These are phyloP conservation scores for thale cress (Arabidopsis thaliana) DNA, from an alignment of 345 rosid species.

Conservation along the genomic window TAIR10.1 NC_003071.7:18639001-18639500, in stretches of 20 bases:
- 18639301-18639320: neutral
- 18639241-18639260: neutral
- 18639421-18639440: neutral
- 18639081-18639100: neutral
- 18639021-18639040: conserved; percentile 81
- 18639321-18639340: conserved; percentile 5
- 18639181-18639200: neutral
- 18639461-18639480: conserved; percentile 11
- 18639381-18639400: conserved; percentile 22
- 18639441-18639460: neutral
- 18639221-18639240: neutral
- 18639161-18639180: neutral
- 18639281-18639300: conserved; percentile 6
- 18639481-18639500: conserved; percentile 31
- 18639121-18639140: conserved; percentile 11
- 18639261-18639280: neutral
- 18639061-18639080: conserved; percentile 55
- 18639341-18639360: conserved; percentile 15
- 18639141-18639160: conserved; percentile 13
- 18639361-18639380: neutral
- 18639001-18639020: conserved; percentile 98
- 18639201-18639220: no score
- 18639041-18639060: conserved; percentile 83
- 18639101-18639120: neutral
- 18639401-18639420: neutral